Conservation (phyloP, 352 stramenopile genomes). For the Phytophthora syringae region DNA sequence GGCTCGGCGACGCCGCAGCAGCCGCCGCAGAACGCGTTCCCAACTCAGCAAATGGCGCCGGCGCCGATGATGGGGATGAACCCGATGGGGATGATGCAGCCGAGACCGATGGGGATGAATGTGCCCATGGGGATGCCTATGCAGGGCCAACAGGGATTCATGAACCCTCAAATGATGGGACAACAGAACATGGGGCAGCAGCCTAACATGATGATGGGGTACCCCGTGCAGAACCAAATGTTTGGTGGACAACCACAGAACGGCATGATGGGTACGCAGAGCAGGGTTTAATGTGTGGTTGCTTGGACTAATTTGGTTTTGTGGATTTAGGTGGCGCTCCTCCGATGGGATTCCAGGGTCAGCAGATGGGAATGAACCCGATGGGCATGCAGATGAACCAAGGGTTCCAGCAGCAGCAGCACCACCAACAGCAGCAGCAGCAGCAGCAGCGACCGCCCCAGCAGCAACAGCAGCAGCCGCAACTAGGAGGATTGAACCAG, state of each 20-base stretch:
- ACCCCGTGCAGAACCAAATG: conserved; percentile 64
- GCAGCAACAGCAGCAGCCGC: conserved; percentile 44
- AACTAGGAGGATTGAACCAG: conserved; percentile 67
- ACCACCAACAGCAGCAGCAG: conserved; percentile 36
- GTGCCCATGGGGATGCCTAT: conserved; percentile 42
- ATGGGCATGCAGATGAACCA: conserved; percentile 69
- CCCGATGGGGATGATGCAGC: conserved; percentile 38
- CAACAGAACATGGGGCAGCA: conserved; percentile 31
- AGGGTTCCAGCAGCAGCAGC: conserved; percentile 57
- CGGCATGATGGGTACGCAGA: conserved; percentile 65
- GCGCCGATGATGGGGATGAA: conserved; percentile 54
- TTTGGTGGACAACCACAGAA: conserved; percentile 39
- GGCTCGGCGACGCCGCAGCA: conserved; percentile 31
- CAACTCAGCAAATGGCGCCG: conserved; percentile 52
- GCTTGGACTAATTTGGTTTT: not conserved
- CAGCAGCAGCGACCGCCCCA: conserved; percentile 41
- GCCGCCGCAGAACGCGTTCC: conserved; percentile 45
- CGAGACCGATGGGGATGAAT: conserved; percentile 34
- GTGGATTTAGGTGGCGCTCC: conserved; percentile 31
- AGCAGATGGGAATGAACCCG: conserved; percentile 64
- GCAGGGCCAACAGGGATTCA: conserved; percentile 26
- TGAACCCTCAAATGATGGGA: conserved; percentile 55
- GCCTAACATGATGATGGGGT: conserved; percentile 47
- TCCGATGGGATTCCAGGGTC: conserved; percentile 61
- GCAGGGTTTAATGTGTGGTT: not conserved